Evolutionary conservation across 345 rosid species (phyloP).

Genomic region (Hevea brasiliensis): DNA sequence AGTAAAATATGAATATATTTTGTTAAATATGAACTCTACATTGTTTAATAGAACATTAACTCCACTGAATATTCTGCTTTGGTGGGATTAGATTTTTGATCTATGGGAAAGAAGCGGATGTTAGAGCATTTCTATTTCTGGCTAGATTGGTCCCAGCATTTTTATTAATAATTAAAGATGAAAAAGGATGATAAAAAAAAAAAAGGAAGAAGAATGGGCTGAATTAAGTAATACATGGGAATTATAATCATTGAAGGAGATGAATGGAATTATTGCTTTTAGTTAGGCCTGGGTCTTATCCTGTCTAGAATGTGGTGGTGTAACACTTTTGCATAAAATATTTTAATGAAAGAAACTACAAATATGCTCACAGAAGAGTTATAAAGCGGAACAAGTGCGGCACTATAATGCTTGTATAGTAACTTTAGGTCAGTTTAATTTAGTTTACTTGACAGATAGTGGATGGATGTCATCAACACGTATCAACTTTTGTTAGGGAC

Average conservation of each 20-base stretch:
- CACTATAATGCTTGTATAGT: not conserved
- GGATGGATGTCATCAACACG: not conserved
- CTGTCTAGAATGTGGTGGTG: too few species aligned
- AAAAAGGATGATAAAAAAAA: too few species aligned
- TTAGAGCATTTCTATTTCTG: not conserved
- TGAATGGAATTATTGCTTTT: too few species aligned
- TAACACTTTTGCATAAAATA: too few species aligned
- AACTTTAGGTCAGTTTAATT: not conserved
- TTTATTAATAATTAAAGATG: not conserved
- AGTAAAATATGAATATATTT: not conserved
- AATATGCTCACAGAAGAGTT: not conserved
- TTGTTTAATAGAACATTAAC: not conserved
- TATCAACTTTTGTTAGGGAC: not conserved
- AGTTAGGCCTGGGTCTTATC: too few species aligned
- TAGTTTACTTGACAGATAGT: too few species aligned
- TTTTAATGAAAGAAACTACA: not conserved
- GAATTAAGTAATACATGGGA: too few species aligned
- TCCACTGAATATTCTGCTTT: not conserved
- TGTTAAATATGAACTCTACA: constrained; percentile 1
- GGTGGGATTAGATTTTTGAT: not conserved
- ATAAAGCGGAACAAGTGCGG: not conserved
- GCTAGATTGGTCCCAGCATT: not conserved
- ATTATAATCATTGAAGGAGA: too few species aligned
- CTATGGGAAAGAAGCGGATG: not conserved
- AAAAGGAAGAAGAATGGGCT: too few species aligned